phyloP scores from a whole-genome alignment of 75 land plant genomes.

The Sequoiadendron giganteum region DNA sequence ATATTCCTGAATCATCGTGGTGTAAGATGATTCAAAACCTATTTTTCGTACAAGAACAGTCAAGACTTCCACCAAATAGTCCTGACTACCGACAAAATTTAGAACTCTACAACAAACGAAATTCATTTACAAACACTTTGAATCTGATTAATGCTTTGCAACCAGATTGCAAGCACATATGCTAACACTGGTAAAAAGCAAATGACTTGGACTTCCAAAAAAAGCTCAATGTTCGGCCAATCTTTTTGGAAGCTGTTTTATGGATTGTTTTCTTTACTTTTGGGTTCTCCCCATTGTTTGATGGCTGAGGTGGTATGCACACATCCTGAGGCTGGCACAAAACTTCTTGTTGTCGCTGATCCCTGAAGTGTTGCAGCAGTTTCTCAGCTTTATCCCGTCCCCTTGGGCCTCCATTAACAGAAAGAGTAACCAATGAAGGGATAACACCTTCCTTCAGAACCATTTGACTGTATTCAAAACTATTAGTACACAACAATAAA shows the following conservation, averaged over 20 bases:
- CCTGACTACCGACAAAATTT: constrained; percentile 7
- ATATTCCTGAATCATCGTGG: background rate
- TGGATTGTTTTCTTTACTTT: constrained; percentile 12
- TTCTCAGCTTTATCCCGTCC: constrained; percentile 84
- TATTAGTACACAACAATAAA: constrained; percentile 57
- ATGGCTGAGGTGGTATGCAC: background rate
- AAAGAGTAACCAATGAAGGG: constrained; percentile 76
- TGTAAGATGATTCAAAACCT: background rate
- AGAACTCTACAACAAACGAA: constrained; percentile 10
- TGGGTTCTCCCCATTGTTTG: constrained; percentile 7
- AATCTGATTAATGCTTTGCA: background rate
- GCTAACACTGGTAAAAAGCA: constrained; percentile 36
- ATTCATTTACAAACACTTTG: constrained; percentile 9
- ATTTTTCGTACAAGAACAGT: constrained; percentile 4
- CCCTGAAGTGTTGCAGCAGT: constrained; percentile 81
- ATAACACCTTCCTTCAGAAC: constrained; percentile 90
- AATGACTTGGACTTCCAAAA: constrained; percentile 49
- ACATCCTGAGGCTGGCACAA: background rate
- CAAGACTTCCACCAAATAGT: background rate
- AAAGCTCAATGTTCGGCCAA: constrained; percentile 37
- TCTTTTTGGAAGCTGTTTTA: constrained; percentile 28
- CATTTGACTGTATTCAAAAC: constrained; percentile 59
- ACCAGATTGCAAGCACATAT: background rate
- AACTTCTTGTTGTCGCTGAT: constrained; percentile 70
- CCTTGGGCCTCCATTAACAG: constrained; percentile 71